phyloP scores from a whole-genome alignment of 495 filamentous ascomycete species.

The Aspergillus leporis region DNA sequence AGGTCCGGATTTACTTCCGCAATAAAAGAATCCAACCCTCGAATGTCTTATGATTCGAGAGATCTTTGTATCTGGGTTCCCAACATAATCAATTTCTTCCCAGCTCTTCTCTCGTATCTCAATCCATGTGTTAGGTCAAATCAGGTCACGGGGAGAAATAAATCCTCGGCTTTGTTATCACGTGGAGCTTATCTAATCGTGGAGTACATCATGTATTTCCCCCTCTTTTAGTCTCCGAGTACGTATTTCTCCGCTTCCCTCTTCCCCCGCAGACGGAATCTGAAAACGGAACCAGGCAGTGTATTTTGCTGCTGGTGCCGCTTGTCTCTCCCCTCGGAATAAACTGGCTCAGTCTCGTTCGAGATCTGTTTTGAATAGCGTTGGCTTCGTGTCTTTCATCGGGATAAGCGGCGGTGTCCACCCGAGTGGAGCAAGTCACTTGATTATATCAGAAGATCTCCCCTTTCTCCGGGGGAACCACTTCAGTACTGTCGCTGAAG shows the following conservation, averaged over 20 bases:
- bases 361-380: background rate
- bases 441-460: background rate
- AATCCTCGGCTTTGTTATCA: background rate
- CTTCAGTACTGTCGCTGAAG: background rate
- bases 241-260: background rate
- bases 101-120: background rate
- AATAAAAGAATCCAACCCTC: too few relatives aligned
- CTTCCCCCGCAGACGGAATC: background rate
- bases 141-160: background rate
- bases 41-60: too few relatives aligned
- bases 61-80: background rate
- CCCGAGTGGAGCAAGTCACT: background rate
- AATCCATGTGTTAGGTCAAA: background rate
- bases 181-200: conserved; percentile 3
- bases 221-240: background rate
- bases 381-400: background rate
- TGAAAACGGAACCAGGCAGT: background rate
- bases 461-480: background rate
- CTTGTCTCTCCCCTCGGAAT: background rate
- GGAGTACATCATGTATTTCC: background rate
- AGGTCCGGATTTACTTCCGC: too few relatives aligned
- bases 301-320: background rate
- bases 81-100: background rate
- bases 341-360: background rate
- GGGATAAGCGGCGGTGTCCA: background rate